phyloP scores from a whole-genome alignment of 1,139 yeast species.

The Saccharomyces hybrid region DNA sequence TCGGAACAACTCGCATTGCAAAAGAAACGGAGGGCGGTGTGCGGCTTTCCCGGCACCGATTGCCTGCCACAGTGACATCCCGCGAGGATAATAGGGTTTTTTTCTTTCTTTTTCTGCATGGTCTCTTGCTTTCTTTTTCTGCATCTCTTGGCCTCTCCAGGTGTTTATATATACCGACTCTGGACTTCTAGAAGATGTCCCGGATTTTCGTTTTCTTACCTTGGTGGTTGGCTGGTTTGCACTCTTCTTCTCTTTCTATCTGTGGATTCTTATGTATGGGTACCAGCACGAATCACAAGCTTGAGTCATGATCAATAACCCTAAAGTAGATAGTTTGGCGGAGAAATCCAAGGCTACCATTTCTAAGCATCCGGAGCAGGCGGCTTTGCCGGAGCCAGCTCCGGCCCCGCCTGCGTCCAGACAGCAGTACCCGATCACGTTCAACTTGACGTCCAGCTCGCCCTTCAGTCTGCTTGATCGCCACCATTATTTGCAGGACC shows the following conservation, averaged over 20 bases:
- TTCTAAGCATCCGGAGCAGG: not conserved
- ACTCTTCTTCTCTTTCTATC: not conserved
- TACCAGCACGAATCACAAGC: not conserved
- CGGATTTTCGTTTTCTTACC: not conserved
- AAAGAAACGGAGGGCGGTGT: not conserved
- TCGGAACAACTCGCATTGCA: not conserved
- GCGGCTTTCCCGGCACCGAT: conserved; percentile 1
- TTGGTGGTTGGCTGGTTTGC: not conserved
- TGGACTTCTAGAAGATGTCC: not conserved
- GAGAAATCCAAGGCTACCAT: not conserved
- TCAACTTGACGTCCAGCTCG: not conserved
- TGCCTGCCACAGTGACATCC: not conserved
- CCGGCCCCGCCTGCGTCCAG: not conserved
- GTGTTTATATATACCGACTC: not conserved
- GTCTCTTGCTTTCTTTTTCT: not conserved
- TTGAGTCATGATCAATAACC: not conserved
- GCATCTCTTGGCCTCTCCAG: not conserved
- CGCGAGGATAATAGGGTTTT: not conserved
- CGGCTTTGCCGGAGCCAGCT: not conserved
- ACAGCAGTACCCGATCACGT: not conserved
- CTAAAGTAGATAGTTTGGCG: not conserved
- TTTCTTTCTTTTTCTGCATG: not conserved
- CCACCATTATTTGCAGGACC: conserved; percentile 2
- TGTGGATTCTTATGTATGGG: not conserved
- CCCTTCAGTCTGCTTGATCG: not conserved